Percentiles rank a stretch among this genome's conserved stretches.
phyloP scores from a whole-genome alignment of 2,329 filamentous ascomycete species.

The Graphilbum fragrans region DNA sequence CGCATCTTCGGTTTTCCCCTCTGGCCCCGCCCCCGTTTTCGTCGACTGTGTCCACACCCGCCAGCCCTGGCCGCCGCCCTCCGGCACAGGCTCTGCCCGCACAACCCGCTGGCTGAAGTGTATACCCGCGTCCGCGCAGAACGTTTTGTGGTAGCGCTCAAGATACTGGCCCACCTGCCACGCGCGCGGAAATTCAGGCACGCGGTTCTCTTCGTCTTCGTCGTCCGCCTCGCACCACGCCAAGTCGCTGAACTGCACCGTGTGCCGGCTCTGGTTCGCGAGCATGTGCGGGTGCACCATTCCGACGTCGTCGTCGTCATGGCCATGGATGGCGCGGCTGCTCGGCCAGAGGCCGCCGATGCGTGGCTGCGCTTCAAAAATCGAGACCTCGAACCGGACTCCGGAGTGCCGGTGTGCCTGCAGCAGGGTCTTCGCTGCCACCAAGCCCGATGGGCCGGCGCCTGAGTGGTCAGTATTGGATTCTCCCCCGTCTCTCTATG shows the following conservation, averaged over 20 bases:
- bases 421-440: conserved; percentile 61
- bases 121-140: conserved; percentile 28
- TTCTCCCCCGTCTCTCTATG: too few species aligned
- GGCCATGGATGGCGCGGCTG: conserved; percentile 7
- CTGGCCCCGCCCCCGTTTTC: conserved; percentile 1
- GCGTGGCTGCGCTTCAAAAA: conserved; percentile 54
- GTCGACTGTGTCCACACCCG: conserved; percentile 14
- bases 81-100: conserved; percentile 19
- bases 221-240: conserved; percentile 45
- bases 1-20: conserved; percentile 27
- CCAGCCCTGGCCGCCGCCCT: conserved; percentile 22
- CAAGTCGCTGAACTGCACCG: conserved; percentile 60
- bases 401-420: conserved; percentile 33
- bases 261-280: conserved; percentile 67
- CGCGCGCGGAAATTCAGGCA: conserved; percentile 58
- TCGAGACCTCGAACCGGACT: conserved; percentile 49
- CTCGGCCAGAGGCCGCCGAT: conserved; percentile 72
- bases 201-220: neutral
- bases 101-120: conserved; percentile 35
- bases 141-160: conserved; percentile 47
- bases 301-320: conserved; percentile 31
- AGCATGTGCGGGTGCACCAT: conserved; percentile 55
- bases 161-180: conserved; percentile 69
- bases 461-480: conserved; percentile 31
- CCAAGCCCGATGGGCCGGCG: conserved; percentile 56